These are phyloP conservation scores for Cenchrus americanus DNA, from an alignment of 176 grass and related monocot species.

Conservation along the genomic window DNA sequence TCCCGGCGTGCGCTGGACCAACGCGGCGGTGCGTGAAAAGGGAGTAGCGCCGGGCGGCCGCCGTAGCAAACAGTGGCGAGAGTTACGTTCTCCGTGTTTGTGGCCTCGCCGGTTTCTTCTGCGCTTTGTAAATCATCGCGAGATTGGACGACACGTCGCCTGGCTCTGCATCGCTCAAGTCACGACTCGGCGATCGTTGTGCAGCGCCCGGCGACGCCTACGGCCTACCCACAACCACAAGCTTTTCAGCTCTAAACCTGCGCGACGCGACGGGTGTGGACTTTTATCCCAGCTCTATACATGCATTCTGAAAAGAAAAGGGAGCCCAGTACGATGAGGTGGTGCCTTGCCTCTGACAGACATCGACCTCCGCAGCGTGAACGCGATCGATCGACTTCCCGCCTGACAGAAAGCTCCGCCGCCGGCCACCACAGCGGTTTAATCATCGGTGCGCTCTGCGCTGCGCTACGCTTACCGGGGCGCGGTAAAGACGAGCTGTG, in stretches of 20 bases:
- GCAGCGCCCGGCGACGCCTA: too few species aligned
- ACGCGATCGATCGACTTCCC: slow-evolving; percentile 21
- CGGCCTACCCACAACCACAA: too few species aligned
- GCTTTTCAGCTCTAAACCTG: neutral
- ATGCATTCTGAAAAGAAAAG: neutral
- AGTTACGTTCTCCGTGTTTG: neutral
- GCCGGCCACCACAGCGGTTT: neutral
- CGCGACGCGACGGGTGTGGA: neutral
- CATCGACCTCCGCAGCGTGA: neutral
- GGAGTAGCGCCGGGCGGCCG: neutral
- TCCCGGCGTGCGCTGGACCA: neutral
- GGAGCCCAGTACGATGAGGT: neutral
- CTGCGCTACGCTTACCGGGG: slow-evolving; percentile 16
- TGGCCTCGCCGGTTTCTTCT: neutral
- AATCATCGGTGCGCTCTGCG: neutral
- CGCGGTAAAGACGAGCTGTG: slow-evolving; percentile 42
- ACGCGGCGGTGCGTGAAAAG: neutral
- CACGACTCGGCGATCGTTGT: too few species aligned
- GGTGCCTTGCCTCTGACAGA: neutral
- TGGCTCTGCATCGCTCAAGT: too few species aligned
- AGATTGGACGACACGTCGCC: too few species aligned
- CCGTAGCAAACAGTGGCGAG: neutral
- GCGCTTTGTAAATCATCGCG: too few species aligned
- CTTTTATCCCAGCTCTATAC: neutral
- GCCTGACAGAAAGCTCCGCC: slow-evolving; percentile 1